Evolutionary conservation across 1,139 yeast species (phyloP).

Genomic region (Blastobotrys buckinghamii): DNA sequence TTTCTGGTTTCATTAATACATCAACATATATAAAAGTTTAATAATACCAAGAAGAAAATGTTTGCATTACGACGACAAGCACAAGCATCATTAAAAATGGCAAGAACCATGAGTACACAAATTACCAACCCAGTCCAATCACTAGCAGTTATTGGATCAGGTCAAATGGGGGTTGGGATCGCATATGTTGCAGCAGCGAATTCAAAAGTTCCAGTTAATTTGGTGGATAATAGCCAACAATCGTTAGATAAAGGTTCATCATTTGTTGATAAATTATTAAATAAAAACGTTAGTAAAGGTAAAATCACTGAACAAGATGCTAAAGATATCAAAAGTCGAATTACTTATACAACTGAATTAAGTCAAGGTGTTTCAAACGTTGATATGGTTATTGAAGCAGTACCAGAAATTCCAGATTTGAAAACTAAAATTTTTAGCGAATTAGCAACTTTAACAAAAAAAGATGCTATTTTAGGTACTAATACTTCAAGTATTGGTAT

Average conservation of each 20-base stretch:
- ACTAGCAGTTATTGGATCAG: constrained; percentile 38
- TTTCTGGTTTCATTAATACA: neutral
- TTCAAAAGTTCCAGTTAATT: constrained; percentile 35
- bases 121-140: constrained; percentile 9
- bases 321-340: constrained; percentile 26
- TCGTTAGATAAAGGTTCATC: constrained; percentile 32
- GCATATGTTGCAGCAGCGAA: constrained; percentile 40
- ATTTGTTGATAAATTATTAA: constrained; percentile 35
- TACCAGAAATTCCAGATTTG: constrained; percentile 38
- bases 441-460: constrained; percentile 30
- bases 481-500: constrained; percentile 42
- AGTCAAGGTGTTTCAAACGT: constrained; percentile 26
- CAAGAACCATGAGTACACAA: constrained; percentile 3
- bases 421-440: constrained; percentile 34
- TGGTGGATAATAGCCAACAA: constrained; percentile 33
- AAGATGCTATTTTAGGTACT: constrained; percentile 36
- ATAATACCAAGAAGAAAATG: neutral
- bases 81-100: constrained; percentile 1
- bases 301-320: constrained; percentile 33
- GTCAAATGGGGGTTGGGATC: constrained; percentile 41
- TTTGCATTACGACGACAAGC: neutral
- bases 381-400: constrained; percentile 41
- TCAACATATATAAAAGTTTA: neutral
- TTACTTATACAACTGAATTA: constrained; percentile 28
- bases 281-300: constrained; percentile 36